Evolutionary conservation across 139 green algal species (phyloP), one percentile per base, ranked within the genome.

Genomic region (Mychonastes homosphaera): DNA sequence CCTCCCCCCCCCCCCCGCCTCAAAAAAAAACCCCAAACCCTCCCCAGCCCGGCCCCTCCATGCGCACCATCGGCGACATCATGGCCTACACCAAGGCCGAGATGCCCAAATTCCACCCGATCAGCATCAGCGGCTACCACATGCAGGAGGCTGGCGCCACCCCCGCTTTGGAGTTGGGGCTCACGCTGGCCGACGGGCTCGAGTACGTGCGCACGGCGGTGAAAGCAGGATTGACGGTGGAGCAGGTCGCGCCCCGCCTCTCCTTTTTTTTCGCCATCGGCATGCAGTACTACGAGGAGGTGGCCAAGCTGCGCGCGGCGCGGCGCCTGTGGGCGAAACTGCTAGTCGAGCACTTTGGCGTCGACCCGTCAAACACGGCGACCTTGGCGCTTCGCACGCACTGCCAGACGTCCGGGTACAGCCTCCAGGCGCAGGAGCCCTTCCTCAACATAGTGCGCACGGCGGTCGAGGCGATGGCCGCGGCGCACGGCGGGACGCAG

Each of bases 81-180:
- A 79, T 88, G 53, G 70, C 73, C 38, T 87, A 77, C 63, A 77
- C 56, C 36, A 19, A 57, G 26, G 13, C 8, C 8, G 18, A 71
- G 65, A 79, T 88, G 70, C 80, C 80, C n/a, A 67, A 64, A 23
- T 88, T 80, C 72, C 75, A 88, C 53, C 64, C 77, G 28, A 86
- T 88, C 55, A 75, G 58, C 16, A 84, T 88, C 60, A 70, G 36
- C 6, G 78, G 78, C 10, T 85, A 85, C 63, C 78, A 85, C 63
- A 84, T 85, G 78, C 78, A 84, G 72, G 71, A 81, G 43, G 74
- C 74, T 15, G 74, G 74, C 1, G 74, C 74, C 10, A 77, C 66
- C 3, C 61, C 70, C 1, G 34, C 35, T 8, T 56, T 87, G 29
- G 79, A 87, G 56, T 63, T 87, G 29, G 80, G 65, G 4, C 87